Evolutionary conservation across 225 moss, liverwort and hornwort species (phyloP).

Genomic region (Neckera pumila): DNA sequence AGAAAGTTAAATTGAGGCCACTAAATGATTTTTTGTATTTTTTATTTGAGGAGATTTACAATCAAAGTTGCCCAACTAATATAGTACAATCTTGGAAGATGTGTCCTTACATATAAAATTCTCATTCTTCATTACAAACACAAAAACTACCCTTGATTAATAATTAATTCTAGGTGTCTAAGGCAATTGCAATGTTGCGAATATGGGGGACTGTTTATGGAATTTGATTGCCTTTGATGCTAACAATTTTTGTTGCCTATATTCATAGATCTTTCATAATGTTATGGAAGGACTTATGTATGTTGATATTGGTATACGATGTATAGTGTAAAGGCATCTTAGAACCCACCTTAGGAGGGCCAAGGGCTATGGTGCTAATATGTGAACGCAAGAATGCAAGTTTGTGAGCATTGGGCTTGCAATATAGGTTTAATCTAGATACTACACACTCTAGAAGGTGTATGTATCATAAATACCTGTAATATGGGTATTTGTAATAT

Average conservation of each 20-base stretch:
- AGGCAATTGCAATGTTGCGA: too few species aligned
- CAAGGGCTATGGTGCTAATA: too few species aligned
- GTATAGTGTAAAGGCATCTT: not conserved
- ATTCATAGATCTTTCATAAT: not conserved
- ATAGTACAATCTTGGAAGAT: not conserved
- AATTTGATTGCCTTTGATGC: accelerated
- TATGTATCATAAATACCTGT: too few species aligned
- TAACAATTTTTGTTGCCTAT: not conserved
- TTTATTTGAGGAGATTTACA: not conserved
- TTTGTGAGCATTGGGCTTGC: too few species aligned
- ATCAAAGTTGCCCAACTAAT: accelerated
- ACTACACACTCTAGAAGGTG: too few species aligned
- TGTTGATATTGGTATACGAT: not conserved
- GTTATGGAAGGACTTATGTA: not conserved
- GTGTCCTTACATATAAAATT: not conserved
- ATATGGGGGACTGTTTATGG: accelerated
- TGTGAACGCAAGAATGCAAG: too few species aligned
- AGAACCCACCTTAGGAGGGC: too few species aligned
- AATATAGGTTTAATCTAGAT: too few species aligned
- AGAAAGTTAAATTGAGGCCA: not conserved
- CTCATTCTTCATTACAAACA: not conserved
- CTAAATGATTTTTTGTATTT: not conserved
- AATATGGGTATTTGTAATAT: too few species aligned
- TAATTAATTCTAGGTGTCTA: not conserved
- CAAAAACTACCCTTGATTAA: not conserved